phyloP scores from a whole-genome alignment of 148 eudicot genomes.

The Rhododendron vialii region DNA sequence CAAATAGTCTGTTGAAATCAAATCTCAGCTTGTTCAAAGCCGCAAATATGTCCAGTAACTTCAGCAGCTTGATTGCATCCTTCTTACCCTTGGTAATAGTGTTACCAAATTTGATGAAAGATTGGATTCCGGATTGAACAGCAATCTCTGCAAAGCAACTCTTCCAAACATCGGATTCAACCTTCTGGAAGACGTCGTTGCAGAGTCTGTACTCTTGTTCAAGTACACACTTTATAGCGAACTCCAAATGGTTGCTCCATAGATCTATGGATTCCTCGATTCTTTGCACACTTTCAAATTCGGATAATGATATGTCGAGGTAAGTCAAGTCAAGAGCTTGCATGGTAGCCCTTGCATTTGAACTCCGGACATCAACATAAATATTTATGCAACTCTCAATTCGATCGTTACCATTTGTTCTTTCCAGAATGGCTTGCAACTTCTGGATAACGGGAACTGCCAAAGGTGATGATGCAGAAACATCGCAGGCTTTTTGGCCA shows the following conservation, averaged over 20 bases:
- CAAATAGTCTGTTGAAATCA: conserved; percentile 66
- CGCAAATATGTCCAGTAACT: conserved; percentile 61
- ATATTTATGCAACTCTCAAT: conserved; percentile 44
- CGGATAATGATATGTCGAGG: conserved; percentile 42
- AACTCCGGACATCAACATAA: conserved; percentile 49
- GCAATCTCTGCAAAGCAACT: conserved; percentile 57
- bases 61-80: conserved; percentile 86
- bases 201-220: conserved; percentile 53
- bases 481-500: not conserved
- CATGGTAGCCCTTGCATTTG: conserved; percentile 35
- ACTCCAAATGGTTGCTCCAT: conserved; percentile 68
- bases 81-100: conserved; percentile 60
- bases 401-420: conserved; percentile 35
- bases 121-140: conserved; percentile 41
- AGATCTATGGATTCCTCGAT: conserved; percentile 44
- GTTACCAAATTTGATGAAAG: conserved; percentile 57
- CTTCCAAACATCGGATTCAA: conserved; percentile 28
- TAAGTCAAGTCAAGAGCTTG: conserved; percentile 52
- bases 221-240: conserved; percentile 46
- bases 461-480: not conserved
- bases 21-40: conserved; percentile 47
- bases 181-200: conserved; percentile 32
- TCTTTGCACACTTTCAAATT: conserved; percentile 50
- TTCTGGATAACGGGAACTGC: conserved; percentile 33
- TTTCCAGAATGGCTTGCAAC: conserved; percentile 47